Evolutionary conservation across 2,329 filamentous ascomycete species (phyloP), one percentile per base, ranked within the genome.

Genomic region (Lithohypha guttulata): DNA sequence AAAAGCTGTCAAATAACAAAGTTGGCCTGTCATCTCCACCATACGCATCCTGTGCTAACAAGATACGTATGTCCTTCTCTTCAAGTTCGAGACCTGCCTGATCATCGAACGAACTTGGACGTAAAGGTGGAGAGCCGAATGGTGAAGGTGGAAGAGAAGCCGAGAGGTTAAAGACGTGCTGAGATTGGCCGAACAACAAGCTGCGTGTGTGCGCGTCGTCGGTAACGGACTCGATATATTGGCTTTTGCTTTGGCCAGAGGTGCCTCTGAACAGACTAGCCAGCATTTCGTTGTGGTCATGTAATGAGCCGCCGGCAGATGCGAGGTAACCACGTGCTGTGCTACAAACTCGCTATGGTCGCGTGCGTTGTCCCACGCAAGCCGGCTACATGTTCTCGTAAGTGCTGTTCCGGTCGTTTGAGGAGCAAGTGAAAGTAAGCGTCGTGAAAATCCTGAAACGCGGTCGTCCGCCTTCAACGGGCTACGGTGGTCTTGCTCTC

Each of bases 181-280:
- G 63, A 22, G 65, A 65, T 25, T 40, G 37, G 14, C 37, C 37
- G 45, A 66, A 68, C 38, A 68, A 53, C 31, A 68, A 57, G 26
- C 62, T 61, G 31, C 64, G 64, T 4, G 64, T 68, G 46, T 68
- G 64, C 45, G 65, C 63, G 47, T 68, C 65, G 44, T 68, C 65
- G 1, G 63, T 67, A 17, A 65, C 61, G 17, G 65, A 68, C 47
- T 68, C 65, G 27, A 31, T 39, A 17, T 22, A 31, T 15, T 30
- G 35, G 13, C 18, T 39, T 17, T 19, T 23, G 15, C 35, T 30
- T 14, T 39, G 35, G 19, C 35, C 13, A 11, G 34, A 18, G n/a
- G 18, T 31, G 26, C 35, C 35, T 29, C 35, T 15, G 8, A 39
- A 31, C 5, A 39, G 27, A 19, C 27, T 39, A 22, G 35, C 35